Evolutionary conservation across 352 stramenopile genomes (phyloP), one percentile per base, ranked within the genome.

Genomic region (Phytophthora chlamydospora): DNA sequence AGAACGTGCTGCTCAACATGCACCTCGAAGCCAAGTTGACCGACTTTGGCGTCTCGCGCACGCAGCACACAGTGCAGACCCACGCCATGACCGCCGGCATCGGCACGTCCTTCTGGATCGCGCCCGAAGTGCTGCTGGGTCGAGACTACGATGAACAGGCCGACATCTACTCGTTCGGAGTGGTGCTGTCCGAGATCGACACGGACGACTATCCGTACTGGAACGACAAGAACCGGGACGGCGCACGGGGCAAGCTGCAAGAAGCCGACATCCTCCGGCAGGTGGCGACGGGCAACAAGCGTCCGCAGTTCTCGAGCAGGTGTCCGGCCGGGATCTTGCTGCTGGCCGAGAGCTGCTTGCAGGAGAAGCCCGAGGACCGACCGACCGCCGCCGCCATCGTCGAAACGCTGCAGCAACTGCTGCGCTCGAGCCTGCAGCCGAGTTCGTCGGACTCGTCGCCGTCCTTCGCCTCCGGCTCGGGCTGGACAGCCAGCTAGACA

Each of bases 11-110:
- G 31, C 63, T 88, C 6, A 88, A 82, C 54, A 60, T 58, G 33
- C 65, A 84, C 9, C 49, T 86, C 17, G 66, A 87, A 21, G 79
- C 79, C 1, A 91, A 91, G 39, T 53, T 91, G 33, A 91, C 73
- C 33, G 82, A 91, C 63, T 91, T 91, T 66, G 79, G 79, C 6
- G 70, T 83, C 21, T 81, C 73, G 17, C 66, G 76, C 6, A 56
- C 73, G 33, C 65, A 66, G 24, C 62, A 73, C 47, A 50, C 58
- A 14, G 53, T 73, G n/a, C 51, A 78, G 35, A 78, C 61, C 24
- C 70, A 78, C 36, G 31, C 62, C 8, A 78, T 78, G 70, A 78
- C 70, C 8, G 66, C 66, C 9, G 61, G 66, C 10, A 69, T 78
- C 29, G 69, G 69, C 0, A 78, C 69, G 42, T 71, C 66, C 0